Base-by-base conservation (phyloP, 306 rosid genomes). In the Fragaria iinumae region DNA sequence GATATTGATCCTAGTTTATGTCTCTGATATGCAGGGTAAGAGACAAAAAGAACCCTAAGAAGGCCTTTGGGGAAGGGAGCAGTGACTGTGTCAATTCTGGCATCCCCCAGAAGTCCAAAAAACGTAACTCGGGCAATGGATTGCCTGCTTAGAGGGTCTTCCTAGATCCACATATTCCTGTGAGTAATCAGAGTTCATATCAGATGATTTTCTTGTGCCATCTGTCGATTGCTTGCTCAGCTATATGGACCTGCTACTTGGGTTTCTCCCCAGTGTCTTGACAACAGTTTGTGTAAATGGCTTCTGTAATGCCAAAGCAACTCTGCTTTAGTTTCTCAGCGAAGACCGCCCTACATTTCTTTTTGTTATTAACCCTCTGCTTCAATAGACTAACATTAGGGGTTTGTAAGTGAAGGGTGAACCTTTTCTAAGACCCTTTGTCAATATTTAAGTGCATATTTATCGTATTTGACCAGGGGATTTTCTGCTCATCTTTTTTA, bases 101-200 rank as follows among this genome's bases (percentile, higher is more conserved):
- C 65, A 68, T 41, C 34, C 23, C 52, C 36, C 13, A n/a, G n/a
- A 43, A 57, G 70, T 4, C 53, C 66, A 49, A 39, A 44, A 59
- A 48, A 21, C 45, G 23, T 25, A 23, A 68, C 64, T 36, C 56
- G 20, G 25, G 89, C 53, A 81, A 86, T 80, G 90, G 87, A 47
- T 88, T 89, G 85, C 90, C 90, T 69, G 90, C 90, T 79, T 86
- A 25, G 90, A 84, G 79, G 90, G 88, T 60, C 79, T 86, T 25
- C 36, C 34, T 59, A 23, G 32, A 60, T 85, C 88, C 77, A 88
- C 79, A 72, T 78, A 74, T 60, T 79, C 90, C 80, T 14, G 77
- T 72, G 14, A 72, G 82, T 79, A 36, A 14, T 38, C 56, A 48
- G 50, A 52, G 44, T 47, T 63, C 43, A 32, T 10, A 44, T 6